These are phyloP conservation scores for Pestalotiopsis fici DNA, from an alignment of 2,329 filamentous ascomycete species.

Conservation along the genomic window DNA sequence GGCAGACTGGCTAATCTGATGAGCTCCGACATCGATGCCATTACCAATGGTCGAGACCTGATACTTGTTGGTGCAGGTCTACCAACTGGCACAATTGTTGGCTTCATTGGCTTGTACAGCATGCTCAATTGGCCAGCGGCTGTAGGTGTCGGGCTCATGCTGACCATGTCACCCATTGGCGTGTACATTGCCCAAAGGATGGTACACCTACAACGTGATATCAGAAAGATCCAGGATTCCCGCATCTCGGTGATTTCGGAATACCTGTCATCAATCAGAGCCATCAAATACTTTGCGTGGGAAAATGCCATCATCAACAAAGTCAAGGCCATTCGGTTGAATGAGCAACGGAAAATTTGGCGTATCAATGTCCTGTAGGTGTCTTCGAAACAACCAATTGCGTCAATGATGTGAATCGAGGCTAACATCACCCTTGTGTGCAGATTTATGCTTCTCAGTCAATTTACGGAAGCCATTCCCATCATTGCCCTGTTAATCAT, in stretches of 20 bases:
- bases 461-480: slow-evolving; percentile 54
- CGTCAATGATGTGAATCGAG: not conserved
- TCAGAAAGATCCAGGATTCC: slow-evolving; percentile 56
- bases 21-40: slow-evolving; percentile 58
- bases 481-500: slow-evolving; percentile 53
- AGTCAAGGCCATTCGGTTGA: slow-evolving; percentile 48
- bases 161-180: slow-evolving; percentile 51
- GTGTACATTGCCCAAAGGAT: slow-evolving; percentile 50
- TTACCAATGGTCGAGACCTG: slow-evolving; percentile 53
- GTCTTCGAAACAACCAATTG: slow-evolving; percentile 17
- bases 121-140: slow-evolving; percentile 58
- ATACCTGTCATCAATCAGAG: slow-evolving; percentile 57
- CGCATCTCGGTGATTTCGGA: slow-evolving; percentile 60
- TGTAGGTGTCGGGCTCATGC: slow-evolving; percentile 49
- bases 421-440: slow-evolving; percentile 2
- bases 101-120: slow-evolving; percentile 53
- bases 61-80: slow-evolving; percentile 46
- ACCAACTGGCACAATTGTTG: slow-evolving; percentile 46
- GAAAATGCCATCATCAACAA: slow-evolving; percentile 53
- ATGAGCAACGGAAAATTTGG: slow-evolving; percentile 58
- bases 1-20: slow-evolving; percentile 58
- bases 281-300: slow-evolving; percentile 64
- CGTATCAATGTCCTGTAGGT: slow-evolving; percentile 47
- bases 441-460: slow-evolving; percentile 37
- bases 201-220: slow-evolving; percentile 50